Evolutionary conservation across 768 basidiomycete species (phyloP), one percentile per base, ranked within the genome.

Genomic region (Tulasnella sp.): DNA sequence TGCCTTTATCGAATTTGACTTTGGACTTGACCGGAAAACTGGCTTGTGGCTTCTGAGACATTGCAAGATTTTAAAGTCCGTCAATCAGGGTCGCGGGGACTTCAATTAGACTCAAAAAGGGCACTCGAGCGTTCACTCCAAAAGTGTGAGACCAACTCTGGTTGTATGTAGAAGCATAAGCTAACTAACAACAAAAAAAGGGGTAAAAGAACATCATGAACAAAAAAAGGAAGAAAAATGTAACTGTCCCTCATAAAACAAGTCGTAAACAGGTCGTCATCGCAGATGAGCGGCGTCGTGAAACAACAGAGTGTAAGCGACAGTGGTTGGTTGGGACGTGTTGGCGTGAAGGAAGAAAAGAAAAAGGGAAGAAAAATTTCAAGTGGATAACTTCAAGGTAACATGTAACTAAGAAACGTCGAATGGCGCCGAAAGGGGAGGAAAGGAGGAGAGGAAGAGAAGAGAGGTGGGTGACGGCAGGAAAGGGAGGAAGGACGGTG

Each of bases 351-450:
- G 55, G n/a, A 57, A 29, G n/a, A n/a, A 29, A 57, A 57, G 26
- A 57, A 9, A 16, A 23, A 26, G 26, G 29, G n/a, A 67, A 35
- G 32, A 16, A 32, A 67, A 35, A 67, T 13, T 67, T 67, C 61
- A 67, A 67, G 61, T 67, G 61, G 61, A 67, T 67, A 67, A 67
- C 61, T 67, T 67, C 61, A 67, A 67, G 61, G 61, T 67, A 67
- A 67, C 61, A 67, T 67, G 61, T 67, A 29, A 67, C 51, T 51
- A 67, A 26, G 23, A 67, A 67, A 67, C 61, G 61, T 67, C 61
- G 61, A 67, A 67, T 11, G 11, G 29, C 29, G 32, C 32, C 61
- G 61, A 67, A 67, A 0, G 32, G 13, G 26, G 13, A 5, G 26
- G 32, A 67, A 35, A 29, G 29, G 61, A 67, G 61, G 61, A 67